Evolutionary conservation across 805 yeast genomes (phyloP).

Genomic region (Candida maesae): DNA sequence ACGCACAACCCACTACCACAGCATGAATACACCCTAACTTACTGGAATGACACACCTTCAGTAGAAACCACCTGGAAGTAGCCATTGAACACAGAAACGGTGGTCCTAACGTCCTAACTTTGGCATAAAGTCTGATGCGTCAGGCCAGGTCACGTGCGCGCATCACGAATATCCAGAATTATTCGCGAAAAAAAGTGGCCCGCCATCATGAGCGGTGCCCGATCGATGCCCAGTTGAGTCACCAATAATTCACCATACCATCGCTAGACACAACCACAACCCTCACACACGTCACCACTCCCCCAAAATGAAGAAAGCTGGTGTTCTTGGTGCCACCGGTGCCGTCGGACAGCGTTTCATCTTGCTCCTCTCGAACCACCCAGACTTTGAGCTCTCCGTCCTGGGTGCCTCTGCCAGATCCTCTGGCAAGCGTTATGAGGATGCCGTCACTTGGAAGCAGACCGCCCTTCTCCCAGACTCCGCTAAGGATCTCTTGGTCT

Average conservation of each 20-base stretch:
- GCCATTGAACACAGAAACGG: no score
- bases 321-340: constrained; percentile 98
- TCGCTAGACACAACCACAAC: no score
- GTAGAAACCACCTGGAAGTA: no score
- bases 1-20: neutral
- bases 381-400: constrained; percentile 79
- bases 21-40: neutral
- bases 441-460: constrained; percentile 94
- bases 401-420: constrained; percentile 93
- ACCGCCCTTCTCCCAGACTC: constrained; percentile 71
- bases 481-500: constrained; percentile 61
- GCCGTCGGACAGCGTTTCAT: constrained; percentile 97
- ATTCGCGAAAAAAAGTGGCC: neutral
- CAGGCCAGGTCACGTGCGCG: no score
- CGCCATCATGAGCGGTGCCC: no score
- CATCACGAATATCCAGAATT: no score
- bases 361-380: constrained; percentile 77
- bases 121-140: no score
- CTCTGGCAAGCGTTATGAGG: constrained; percentile 82
- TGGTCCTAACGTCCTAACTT: no score
- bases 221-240: neutral
- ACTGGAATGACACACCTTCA: no score
- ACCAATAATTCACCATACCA: neutral
- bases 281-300: no score
- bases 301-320: constrained; percentile 46